Evolutionary conservation across 768 basidiomycete species (phyloP), one percentile per base, ranked within the genome.

Genomic region (Leccinum incarnatum): DNA sequence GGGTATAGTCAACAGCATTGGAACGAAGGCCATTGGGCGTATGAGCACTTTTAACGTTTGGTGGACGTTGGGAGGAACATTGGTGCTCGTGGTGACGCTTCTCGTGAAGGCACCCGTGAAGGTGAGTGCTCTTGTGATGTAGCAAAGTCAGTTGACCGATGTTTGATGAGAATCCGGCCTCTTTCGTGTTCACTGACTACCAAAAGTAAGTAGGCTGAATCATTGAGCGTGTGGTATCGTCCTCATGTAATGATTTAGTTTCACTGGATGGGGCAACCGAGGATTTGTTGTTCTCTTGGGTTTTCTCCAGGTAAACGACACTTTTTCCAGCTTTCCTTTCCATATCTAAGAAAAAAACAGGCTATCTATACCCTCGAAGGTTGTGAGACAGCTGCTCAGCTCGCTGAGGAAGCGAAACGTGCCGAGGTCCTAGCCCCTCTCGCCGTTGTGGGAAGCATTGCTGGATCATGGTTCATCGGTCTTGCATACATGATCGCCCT

Each of bases 301-400:
- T 9, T 84, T 85, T 65, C 77, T 69, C 21, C 68, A 69, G 68
- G 68, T 67, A 51, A 55, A 6, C 2, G 11, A 2, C 25, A 17
- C 30, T 25, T 4, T 42, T 47, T 23, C 7, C 27, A 47, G 27
- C 14, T 2, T 19, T 11, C 2, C n/a, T n/a, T 34, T 21, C 48
- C 7, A 19, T 23, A 46, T 14, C 56, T 58, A 47, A 61, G 40
- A 49, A 45, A 14, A 17, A 17, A 36, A 2, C 27, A 80, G 77
- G 81, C 83, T 6, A 83, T 84, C 12, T 84, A 84, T 62, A 83
- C 83, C 2, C 75, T 84, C 27, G 83, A 83, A 69, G 83, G 83
- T 23, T 84, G 83, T 65, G 83, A 84, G 65, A 85, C 83, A 5
- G 82, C 83, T 42, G 83, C 84, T n/a, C 83, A 85, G 65, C 79